Evolutionary conservation across 352 stramenopile genomes (phyloP), one percentile per base, ranked within the genome.

Genomic region (Globisporangium parvum): DNA sequence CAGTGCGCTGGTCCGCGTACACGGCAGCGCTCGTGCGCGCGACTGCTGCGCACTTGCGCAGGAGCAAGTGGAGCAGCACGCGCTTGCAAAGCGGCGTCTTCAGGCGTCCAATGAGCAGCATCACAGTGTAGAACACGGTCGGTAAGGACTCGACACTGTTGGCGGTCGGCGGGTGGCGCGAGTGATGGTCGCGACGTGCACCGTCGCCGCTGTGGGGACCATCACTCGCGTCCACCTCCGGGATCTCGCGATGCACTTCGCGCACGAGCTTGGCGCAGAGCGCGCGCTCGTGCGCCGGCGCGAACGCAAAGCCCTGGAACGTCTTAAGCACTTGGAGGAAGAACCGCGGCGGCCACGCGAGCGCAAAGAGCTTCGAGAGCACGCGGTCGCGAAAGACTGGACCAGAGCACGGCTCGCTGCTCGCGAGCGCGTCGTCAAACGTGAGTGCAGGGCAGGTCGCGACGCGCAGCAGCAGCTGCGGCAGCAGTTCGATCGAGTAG

Each of bases 301-400:
- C 65, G 12, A 81, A 52, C 17, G 44, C 31, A 17, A 79, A 75
- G 39, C 79, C 70, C 28, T 69, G 69, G 45, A 81, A 74, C 26
- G 59, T 79, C 52, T 79, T 79, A 15, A 81, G 46, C n/a, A 78
- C 54, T 62, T 77, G 71, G 26, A 81, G 39, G 54, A 81, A 81
- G 47, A 81, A 77, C 2, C 71, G 59, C 17, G 59, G 56, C n/a
- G 71, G 71, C 71, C 71, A 81, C 23, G 49, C 47, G 35, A 78
- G 60, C 15, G 57, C 55, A 26, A 68, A 50, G 18, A 81, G 53
- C 40, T 77, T 76, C n/a, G 37, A n/a, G 17, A 81, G 44, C 1
- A 68, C 55, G 6, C 57, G 55, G 26, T 69, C 52, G 2, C 61
- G 64, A 52, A 71, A 78, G 35, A 67, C 66, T 6, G 52, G 33